phyloP scores from a whole-genome alignment of 108 stramenopile species.

The Epithemia pelagica region DNA sequence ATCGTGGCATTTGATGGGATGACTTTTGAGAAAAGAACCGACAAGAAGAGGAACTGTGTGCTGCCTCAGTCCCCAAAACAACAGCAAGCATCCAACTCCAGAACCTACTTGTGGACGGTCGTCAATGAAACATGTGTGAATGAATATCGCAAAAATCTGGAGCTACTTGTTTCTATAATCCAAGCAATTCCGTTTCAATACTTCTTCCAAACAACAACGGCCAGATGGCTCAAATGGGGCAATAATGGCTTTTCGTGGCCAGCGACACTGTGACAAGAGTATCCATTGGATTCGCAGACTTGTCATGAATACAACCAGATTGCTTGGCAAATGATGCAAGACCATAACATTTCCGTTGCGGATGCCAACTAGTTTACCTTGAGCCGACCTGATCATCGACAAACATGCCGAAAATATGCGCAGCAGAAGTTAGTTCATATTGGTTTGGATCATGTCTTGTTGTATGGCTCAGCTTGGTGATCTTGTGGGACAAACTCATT shows the following conservation, averaged over 20 bases:
- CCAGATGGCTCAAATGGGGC: constrained; percentile 62
- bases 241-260: constrained; percentile 71
- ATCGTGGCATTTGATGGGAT: no score
- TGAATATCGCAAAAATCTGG: constrained; percentile 33
- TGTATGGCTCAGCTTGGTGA: constrained; percentile 44
- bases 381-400: constrained; percentile 61
- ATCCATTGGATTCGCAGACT: constrained; percentile 41
- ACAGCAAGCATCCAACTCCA: no score
- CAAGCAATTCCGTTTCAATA: constrained; percentile 36
- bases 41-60: no score
- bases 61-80: no score
- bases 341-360: constrained; percentile 18
- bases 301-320: constrained; percentile 48
- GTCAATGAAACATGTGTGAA: constrained; percentile 25
- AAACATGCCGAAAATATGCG: constrained; percentile 35
- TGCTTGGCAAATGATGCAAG: constrained; percentile 24
- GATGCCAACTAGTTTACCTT: constrained; percentile 72
- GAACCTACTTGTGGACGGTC: constrained; percentile 18
- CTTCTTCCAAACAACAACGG: constrained; percentile 61
- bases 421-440: constrained; percentile 71
- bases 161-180: constrained; percentile 21
- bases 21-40: no score
- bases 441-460: constrained; percentile 52
- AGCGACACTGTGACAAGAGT: constrained; percentile 27
- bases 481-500: no score